Evolutionary conservation across 1,284 basidiomycete species (phyloP).

Genomic region (Inonotus hispidus): DNA sequence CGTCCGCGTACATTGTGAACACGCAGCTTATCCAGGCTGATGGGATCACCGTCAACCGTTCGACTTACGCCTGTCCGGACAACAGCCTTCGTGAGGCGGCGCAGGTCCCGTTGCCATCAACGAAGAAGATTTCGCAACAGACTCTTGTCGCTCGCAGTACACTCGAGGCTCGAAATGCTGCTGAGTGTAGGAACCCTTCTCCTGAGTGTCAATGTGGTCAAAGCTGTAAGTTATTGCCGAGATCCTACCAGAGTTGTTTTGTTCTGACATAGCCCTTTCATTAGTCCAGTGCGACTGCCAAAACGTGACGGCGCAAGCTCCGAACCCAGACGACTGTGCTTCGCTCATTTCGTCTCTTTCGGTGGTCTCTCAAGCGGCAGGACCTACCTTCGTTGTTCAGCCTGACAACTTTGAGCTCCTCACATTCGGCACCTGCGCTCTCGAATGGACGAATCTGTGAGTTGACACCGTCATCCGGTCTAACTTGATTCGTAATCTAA

Average conservation of each 20-base stretch:
- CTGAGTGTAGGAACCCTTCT: conserved; percentile 12
- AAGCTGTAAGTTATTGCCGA: conserved; percentile 18
- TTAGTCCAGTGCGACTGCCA: conserved; percentile 20
- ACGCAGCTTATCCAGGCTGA: conserved; percentile 8
- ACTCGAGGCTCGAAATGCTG: conserved; percentile 5
- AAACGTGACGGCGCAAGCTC: conserved; percentile 21
- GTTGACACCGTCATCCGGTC: background rate
- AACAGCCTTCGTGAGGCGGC: conserved; percentile 7
- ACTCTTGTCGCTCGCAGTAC: background rate
- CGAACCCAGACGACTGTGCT: conserved; percentile 25
- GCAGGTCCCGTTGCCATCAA: conserved; percentile 1
- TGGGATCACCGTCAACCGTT: conserved; percentile 4
- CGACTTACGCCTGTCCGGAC: conserved; percentile 16
- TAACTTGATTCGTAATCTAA: no score
- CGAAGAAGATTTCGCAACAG: conserved; percentile 5
- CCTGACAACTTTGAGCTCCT: conserved; percentile 24
- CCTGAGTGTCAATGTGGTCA: conserved; percentile 20
- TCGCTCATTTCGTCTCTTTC: background rate
- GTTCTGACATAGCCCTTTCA: conserved; percentile 15
- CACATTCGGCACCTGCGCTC: conserved; percentile 27
- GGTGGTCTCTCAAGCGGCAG: conserved; percentile 25
- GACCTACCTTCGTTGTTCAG: conserved; percentile 25
- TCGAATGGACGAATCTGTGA: conserved; percentile 26
- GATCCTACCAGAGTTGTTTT: no score
- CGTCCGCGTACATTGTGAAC: conserved; percentile 7